A percentile compares a stretch with the other conserved stretches of the same genome.
Conservation (phyloP, 2,329 filamentous ascomycete species). For the Cladosporium sp. region DNA sequence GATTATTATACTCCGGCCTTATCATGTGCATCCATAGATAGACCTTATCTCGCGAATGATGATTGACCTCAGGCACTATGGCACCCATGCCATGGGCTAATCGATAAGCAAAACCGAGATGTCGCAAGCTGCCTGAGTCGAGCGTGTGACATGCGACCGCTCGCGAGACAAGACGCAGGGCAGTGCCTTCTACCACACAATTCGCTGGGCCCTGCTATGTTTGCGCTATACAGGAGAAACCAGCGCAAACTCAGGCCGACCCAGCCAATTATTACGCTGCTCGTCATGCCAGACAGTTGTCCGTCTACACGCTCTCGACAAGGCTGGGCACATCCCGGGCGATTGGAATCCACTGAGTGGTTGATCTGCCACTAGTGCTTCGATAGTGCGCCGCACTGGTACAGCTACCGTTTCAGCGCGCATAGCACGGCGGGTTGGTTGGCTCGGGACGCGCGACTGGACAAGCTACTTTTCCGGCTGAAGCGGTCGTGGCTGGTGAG, state of each 20-base stretch:
- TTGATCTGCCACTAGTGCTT: slow-evolving; percentile 12
- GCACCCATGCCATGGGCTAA: background rate
- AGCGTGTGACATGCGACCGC: slow-evolving; percentile 2
- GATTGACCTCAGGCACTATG: background rate
- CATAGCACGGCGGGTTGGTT: slow-evolving; percentile 6
- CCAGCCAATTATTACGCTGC: background rate
- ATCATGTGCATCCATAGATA: background rate
- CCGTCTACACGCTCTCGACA: background rate
- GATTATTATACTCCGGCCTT: background rate
- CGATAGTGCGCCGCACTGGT: slow-evolving; percentile 9
- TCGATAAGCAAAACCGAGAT: background rate
- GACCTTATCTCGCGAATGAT: background rate
- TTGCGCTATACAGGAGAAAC: background rate
- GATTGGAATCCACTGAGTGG: slow-evolving; percentile 11
- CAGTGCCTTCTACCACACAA: background rate
- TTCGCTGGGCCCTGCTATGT: background rate
- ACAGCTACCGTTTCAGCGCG: slow-evolving; percentile 11
- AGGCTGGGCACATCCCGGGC: slow-evolving; percentile 10
- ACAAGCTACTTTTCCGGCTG: background rate
- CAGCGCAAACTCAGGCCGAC: background rate
- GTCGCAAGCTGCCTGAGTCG: slow-evolving; percentile 6
- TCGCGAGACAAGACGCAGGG: slow-evolving; percentile 9
- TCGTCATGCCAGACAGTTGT: background rate
- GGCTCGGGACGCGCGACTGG: slow-evolving; percentile 8
- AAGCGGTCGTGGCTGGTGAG: slow-evolving; percentile 6